Conservation (phyloP, 257 asterid genomes). For the Cruciata laevipes region DNA sequence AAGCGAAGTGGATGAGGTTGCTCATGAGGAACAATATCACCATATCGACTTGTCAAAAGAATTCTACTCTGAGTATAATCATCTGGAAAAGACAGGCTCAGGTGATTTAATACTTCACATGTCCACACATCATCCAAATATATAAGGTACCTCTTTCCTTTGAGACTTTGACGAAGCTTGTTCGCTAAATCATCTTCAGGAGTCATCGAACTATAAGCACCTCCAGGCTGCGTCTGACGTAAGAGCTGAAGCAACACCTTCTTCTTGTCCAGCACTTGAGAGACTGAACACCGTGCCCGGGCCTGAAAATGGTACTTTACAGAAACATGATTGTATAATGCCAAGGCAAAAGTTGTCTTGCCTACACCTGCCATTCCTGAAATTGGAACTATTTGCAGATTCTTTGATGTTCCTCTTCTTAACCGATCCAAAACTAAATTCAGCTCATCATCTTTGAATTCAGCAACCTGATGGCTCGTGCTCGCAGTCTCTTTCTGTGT, state of each 20-base stretch:
- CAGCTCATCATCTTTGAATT: background rate
- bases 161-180: background rate
- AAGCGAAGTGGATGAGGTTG: background rate
- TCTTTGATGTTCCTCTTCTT: no score
- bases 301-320: background rate
- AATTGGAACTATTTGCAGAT: background rate
- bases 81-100: background rate
- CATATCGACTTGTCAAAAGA: background rate
- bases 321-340: background rate
- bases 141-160: background rate
- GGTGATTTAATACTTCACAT: background rate
- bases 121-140: background rate
- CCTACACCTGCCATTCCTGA: slow-evolving; percentile 5
- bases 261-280: background rate
- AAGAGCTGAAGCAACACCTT: background rate
- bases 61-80: background rate
- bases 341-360: background rate
- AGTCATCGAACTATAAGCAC: background rate
- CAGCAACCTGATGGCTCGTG: background rate
- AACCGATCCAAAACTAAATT: background rate
- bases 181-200: background rate
- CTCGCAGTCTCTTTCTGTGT: no score
- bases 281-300: background rate
- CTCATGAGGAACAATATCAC: background rate
- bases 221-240: no score